Percentiles rank a stretch among this genome's conserved stretches.
Evolutionary conservation across 1,139 yeast species (phyloP).

Genomic region (Candida sanyaensis): DNA sequence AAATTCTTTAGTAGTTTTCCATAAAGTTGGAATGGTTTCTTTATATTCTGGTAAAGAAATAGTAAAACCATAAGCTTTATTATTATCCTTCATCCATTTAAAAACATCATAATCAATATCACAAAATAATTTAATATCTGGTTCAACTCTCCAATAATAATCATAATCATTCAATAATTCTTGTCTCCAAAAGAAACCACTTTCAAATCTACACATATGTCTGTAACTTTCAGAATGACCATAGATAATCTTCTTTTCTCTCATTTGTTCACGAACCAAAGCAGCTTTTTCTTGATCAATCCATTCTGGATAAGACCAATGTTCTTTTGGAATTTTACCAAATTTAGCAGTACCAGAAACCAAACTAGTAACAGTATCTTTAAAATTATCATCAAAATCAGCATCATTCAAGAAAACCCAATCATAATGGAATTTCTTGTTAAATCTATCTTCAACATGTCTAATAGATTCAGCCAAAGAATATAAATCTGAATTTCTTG

Average conservation of each 20-base stretch:
- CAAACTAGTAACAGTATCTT: conserved; percentile 30
- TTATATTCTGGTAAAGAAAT: conserved; percentile 82
- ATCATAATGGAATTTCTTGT: conserved; percentile 42
- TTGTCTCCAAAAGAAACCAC: conserved; percentile 87
- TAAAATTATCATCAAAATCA: conserved; percentile 43
- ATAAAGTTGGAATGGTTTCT: conserved; percentile 77
- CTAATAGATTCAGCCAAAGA: conserved; percentile 42
- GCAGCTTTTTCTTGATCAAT: conserved; percentile 63
- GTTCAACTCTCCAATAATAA: conserved; percentile 95
- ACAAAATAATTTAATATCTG: conserved; percentile 75
- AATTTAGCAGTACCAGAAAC: conserved; percentile 45
- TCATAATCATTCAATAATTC: conserved; percentile 70
- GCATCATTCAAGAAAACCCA: conserved; percentile 51
- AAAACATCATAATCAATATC: conserved; percentile 82
- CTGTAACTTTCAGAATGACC: conserved; percentile 65
- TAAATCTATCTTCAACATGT: conserved; percentile 48
- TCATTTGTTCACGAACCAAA: conserved; percentile 50
- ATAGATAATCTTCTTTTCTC: conserved; percentile 54
- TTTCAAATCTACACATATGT: conserved; percentile 91
- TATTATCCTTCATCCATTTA: conserved; percentile 75
- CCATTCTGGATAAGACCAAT: conserved; percentile 56
- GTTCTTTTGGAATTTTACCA: conserved; percentile 47
- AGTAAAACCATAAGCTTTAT: conserved; percentile 76
- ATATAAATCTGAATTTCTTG: conserved; percentile 42
- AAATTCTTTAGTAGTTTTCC: conserved; percentile 76